A percentile compares a stretch with the other conserved stretches of the same genome.
Conservation (phyloP, 768 basidiomycete genomes). For the Daedalea quercina region DNA sequence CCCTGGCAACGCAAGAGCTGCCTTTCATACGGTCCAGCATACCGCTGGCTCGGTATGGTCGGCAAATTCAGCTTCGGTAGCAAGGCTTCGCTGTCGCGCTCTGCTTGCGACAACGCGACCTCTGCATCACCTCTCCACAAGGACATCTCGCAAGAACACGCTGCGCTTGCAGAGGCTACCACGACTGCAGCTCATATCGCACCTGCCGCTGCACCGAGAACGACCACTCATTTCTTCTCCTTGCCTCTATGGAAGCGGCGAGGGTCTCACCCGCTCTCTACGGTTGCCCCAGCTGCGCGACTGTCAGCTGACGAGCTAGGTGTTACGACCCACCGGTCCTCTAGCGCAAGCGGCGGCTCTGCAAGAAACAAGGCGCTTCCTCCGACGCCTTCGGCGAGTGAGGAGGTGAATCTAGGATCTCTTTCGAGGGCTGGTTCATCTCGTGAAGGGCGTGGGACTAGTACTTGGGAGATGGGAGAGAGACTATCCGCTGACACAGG, state of each 20-base stretch:
- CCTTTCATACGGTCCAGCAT: neutral
- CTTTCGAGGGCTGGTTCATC: neutral
- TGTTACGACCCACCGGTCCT: slow-evolving; percentile 2
- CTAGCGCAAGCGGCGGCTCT: neutral
- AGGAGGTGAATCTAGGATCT: neutral
- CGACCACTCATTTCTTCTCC: slow-evolving; percentile 59
- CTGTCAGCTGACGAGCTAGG: slow-evolving; percentile 18
- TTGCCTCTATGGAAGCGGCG: slow-evolving; percentile 60
- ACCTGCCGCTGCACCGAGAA: slow-evolving; percentile 42
- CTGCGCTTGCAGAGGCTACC: slow-evolving; percentile 27
- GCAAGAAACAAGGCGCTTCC: slow-evolving; percentile 26
- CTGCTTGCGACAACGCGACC: slow-evolving; percentile 17
- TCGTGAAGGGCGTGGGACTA: neutral
- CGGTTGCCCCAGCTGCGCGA: slow-evolving; percentile 24
- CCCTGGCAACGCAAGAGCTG: neutral
- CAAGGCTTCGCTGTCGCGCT: slow-evolving; percentile 26
- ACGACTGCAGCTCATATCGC: slow-evolving; percentile 45
- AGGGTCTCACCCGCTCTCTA: slow-evolving; percentile 25
- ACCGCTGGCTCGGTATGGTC: slow-evolving; percentile 28
- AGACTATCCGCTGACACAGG: neutral
- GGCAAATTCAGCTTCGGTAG: slow-evolving; percentile 30
- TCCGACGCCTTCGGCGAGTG: slow-evolving; percentile 22
- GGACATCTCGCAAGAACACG: neutral
- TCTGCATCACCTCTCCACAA: slow-evolving; percentile 31
- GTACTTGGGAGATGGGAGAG: neutral